These are phyloP conservation scores for Cercospora nicotianae DNA, from an alignment of 2,329 filamentous ascomycete species.

Conservation along the genomic window DNA sequence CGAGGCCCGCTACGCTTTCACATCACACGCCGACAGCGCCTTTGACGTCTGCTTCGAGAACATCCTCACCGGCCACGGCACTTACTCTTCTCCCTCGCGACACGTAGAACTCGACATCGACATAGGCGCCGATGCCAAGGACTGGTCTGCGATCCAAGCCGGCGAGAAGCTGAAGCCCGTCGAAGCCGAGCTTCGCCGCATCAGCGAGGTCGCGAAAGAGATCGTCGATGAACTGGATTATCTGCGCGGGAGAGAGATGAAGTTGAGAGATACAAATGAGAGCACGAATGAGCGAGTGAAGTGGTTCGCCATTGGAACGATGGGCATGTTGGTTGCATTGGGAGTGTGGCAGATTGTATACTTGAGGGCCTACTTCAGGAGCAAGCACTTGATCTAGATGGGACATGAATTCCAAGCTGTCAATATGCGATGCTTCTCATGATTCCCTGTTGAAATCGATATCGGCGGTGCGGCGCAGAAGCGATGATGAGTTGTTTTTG, in stretches of 20 bases:
- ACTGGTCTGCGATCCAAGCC: slow-evolving; percentile 95
- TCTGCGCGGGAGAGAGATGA: slow-evolving; percentile 84
- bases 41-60: slow-evolving; percentile 99
- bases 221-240: slow-evolving; percentile 97
- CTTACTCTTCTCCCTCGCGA: slow-evolving; percentile 57
- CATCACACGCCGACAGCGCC: slow-evolving; percentile 82
- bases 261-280: slow-evolving; percentile 96
- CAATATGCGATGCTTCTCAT: neutral
- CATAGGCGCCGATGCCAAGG: slow-evolving; percentile 94
- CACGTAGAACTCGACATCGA: slow-evolving; percentile 91
- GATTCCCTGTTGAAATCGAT: neutral
- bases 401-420: neutral
- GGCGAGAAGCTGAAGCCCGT: slow-evolving; percentile 97
- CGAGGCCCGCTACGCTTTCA: slow-evolving; percentile 91
- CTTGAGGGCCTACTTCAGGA: slow-evolving; percentile 93
- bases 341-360: slow-evolving; percentile 98
- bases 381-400: slow-evolving; percentile 54
- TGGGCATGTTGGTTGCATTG: slow-evolving; percentile 82
- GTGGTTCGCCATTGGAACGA: slow-evolving; percentile 95
- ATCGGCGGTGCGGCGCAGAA: neutral
- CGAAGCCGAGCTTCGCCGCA: slow-evolving; percentile 87
- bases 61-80: slow-evolving; percentile 57
- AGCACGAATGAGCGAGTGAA: slow-evolving; percentile 98
- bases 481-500: neutral
- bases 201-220: slow-evolving; percentile 87